Percentiles rank a stretch among this genome's conserved stretches.
Evolutionary conservation across 2,329 filamentous ascomycete species (phyloP).

Genomic region (Epichloe brachyelytri): DNA sequence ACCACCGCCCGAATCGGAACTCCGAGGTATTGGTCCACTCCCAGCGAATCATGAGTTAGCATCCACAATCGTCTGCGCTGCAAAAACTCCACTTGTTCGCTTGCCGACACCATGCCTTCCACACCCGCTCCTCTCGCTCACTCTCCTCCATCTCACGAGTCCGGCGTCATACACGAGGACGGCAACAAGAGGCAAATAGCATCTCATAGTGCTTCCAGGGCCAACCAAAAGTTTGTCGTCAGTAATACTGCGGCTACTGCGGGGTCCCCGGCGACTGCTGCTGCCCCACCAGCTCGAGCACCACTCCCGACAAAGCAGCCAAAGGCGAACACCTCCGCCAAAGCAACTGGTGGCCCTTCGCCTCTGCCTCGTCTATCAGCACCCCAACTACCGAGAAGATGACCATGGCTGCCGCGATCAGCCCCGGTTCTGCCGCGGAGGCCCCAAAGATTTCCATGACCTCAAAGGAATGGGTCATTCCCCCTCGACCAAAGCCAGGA

Average conservation of each 20-base stretch:
- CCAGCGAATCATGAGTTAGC: slow-evolving; percentile 5
- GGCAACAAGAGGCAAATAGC: slow-evolving; percentile 1
- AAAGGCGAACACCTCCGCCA: slow-evolving; percentile 8
- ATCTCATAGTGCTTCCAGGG: not conserved
- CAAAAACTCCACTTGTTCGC: slow-evolving; percentile 6
- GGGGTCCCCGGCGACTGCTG: slow-evolving; percentile 5
- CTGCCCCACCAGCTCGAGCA: slow-evolving; percentile 11
- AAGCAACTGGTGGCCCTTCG: slow-evolving; percentile 15
- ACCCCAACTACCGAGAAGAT: slow-evolving; percentile 28
- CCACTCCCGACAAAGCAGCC: slow-evolving; percentile 12
- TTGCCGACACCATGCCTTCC: slow-evolving; percentile 13
- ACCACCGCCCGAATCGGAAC: slow-evolving; percentile 12
- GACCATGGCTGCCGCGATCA: slow-evolving; percentile 35
- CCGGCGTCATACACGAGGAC: not conserved
- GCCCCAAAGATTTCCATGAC: slow-evolving; percentile 48
- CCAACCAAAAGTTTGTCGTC: slow-evolving; percentile 1
- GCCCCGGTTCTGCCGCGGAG: slow-evolving; percentile 26
- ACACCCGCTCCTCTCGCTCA: slow-evolving; percentile 10
- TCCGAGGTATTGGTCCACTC: slow-evolving; percentile 12
- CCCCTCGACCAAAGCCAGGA: slow-evolving; percentile 75
- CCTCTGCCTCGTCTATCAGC: slow-evolving; percentile 19
- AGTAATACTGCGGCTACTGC: slow-evolving; percentile 9
- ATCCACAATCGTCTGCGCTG: slow-evolving; percentile 2
- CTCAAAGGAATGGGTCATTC: slow-evolving; percentile 75
- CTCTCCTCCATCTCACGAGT: slow-evolving; percentile 8